Percentiles rank a stretch among this genome's conserved stretches.
Evolutionary conservation across 371 early-diverging fungal species (phyloP).

Genomic region (Mortierella sp.): DNA sequence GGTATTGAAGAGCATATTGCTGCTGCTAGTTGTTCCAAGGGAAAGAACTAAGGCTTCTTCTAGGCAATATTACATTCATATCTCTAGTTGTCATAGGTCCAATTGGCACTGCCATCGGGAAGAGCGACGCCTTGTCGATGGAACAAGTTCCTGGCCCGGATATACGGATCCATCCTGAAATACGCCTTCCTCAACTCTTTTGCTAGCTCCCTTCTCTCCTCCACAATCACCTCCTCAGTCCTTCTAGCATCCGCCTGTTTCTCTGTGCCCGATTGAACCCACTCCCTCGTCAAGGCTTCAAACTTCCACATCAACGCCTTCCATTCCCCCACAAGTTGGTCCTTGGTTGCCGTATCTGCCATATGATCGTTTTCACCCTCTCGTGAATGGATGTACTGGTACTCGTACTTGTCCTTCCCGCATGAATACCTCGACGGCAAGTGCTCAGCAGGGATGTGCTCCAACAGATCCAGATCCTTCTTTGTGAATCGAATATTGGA

Average conservation of each 20-base stretch:
- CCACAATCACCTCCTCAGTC: background rate
- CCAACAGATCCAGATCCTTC: constrained; percentile 69
- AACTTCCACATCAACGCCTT: constrained; percentile 36
- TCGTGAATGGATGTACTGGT: constrained; percentile 41
- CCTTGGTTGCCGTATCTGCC: constrained; percentile 32
- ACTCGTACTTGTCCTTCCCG: constrained; percentile 55
- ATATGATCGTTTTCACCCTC: constrained; percentile 49
- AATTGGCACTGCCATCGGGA: constrained; percentile 19
- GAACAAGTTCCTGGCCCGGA: constrained; percentile 49
- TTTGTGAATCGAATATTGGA: constrained; percentile 86
- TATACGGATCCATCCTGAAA: constrained; percentile 51
- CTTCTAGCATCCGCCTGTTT: background rate
- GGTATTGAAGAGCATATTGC: background rate
- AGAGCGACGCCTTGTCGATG: constrained; percentile 28
- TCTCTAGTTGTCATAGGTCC: constrained; percentile 18
- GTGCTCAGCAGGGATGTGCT: constrained; percentile 68
- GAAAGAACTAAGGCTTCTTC: background rate
- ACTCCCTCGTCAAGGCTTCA: constrained; percentile 38
- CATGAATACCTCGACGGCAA: constrained; percentile 54
- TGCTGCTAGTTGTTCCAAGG: background rate
- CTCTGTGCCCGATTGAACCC: constrained; percentile 17
- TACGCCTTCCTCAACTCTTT: constrained; percentile 27
- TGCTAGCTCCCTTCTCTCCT: constrained; percentile 13
- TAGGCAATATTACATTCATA: no score
- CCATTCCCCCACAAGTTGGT: constrained; percentile 24